phyloP scores from a whole-genome alignment of 1,139 yeast genomes.

The Scheffersomyces stambukii region DNA sequence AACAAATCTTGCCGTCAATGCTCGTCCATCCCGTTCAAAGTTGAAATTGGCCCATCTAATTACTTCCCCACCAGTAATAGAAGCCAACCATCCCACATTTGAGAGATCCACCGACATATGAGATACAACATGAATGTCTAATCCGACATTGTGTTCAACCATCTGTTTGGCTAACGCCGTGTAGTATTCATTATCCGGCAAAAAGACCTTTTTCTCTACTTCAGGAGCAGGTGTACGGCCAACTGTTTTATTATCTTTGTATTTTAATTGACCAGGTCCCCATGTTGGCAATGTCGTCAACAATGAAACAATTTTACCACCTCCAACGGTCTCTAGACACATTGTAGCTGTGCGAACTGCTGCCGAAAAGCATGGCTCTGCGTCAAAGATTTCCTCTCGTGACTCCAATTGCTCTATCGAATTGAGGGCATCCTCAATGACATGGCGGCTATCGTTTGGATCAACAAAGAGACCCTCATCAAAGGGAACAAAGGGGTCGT shows the following conservation, averaged over 20 bases:
- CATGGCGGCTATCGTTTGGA: constrained; percentile 58
- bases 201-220: constrained; percentile 51
- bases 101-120: constrained; percentile 68
- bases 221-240: constrained; percentile 43
- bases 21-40: constrained; percentile 65
- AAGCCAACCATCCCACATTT: constrained; percentile 63
- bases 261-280: constrained; percentile 77
- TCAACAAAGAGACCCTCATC: constrained; percentile 76
- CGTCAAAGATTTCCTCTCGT: constrained; percentile 41
- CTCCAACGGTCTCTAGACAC: constrained; percentile 61
- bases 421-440: constrained; percentile 66
- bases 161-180: constrained; percentile 56
- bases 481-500: constrained; percentile 81
- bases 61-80: constrained; percentile 69
- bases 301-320: constrained; percentile 77
- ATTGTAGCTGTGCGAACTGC: constrained; percentile 68
- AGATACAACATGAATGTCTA: constrained; percentile 73
- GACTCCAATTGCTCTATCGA: constrained; percentile 48
- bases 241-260: constrained; percentile 41
- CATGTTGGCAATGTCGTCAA: constrained; percentile 70
- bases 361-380: constrained; percentile 76
- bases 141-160: constrained; percentile 59
- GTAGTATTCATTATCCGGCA: constrained; percentile 63
- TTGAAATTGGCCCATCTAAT: constrained; percentile 66
- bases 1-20: constrained; percentile 58